Conservation (phyloP, 2,329 filamentous ascomycete genomes). For the Beauveria varroae region DNA sequence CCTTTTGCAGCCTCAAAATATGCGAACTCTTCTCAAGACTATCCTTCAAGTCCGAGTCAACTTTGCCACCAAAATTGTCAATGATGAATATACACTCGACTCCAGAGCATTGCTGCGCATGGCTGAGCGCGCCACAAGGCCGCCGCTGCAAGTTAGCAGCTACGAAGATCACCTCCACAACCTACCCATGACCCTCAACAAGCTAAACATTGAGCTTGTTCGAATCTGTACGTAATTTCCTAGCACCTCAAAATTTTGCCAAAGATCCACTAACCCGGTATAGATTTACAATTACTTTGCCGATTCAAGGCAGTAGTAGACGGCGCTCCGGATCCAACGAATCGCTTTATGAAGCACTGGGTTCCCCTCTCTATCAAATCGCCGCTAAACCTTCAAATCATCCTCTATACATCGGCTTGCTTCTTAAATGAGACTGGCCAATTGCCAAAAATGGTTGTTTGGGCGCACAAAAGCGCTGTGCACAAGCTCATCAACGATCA, state of each 20-base stretch:
- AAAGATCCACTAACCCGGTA: not conserved
- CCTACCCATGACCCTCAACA: constrained; percentile 34
- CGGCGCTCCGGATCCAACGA: constrained; percentile 36
- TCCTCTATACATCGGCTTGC: constrained; percentile 43
- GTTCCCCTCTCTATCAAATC: constrained; percentile 41
- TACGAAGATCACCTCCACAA: constrained; percentile 30
- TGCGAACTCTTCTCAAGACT: constrained; percentile 21
- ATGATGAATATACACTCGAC: constrained; percentile 25
- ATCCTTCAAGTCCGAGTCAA: constrained; percentile 24
- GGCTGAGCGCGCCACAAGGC: constrained; percentile 15
- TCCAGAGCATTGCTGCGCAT: constrained; percentile 19
- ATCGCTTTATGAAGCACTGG: constrained; percentile 39
- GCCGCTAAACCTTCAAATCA: constrained; percentile 40
- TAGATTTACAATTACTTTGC: constrained; percentile 41
- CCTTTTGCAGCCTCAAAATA: constrained; percentile 17
- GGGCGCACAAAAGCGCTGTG: constrained; percentile 35
- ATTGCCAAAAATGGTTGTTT: constrained; percentile 34
- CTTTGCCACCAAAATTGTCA: constrained; percentile 22
- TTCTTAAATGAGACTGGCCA: constrained; percentile 43
- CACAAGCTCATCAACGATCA: constrained; percentile 41
- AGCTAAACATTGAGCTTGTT: constrained; percentile 40
- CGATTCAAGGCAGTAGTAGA: constrained; percentile 45
- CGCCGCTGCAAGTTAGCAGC: constrained; percentile 18
- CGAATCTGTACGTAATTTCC: constrained; percentile 33
- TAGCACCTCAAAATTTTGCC: not conserved